Percentiles rank a stretch among this genome's conserved stretches.
Conservation (phyloP, 2,329 filamentous ascomycete species). For the Cadophora sp. region DNA sequence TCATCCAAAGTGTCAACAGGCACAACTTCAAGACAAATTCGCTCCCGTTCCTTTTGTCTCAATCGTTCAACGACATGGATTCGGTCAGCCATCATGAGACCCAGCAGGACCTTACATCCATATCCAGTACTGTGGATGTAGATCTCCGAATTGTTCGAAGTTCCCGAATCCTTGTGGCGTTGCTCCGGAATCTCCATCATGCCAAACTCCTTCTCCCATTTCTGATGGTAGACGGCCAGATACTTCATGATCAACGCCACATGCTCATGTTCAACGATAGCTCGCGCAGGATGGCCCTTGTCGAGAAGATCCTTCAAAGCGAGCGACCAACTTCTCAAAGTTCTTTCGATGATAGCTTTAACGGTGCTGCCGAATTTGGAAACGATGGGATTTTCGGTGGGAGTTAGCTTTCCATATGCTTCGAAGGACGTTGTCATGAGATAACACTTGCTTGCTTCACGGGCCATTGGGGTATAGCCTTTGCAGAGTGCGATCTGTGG, state of each 20-base stretch:
- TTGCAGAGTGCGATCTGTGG: conserved; percentile 15
- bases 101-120: conserved; percentile 36
- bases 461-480: conserved; percentile 15
- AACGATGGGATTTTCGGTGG: background rate
- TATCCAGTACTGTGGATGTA: conserved; percentile 35
- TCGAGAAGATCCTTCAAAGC: conserved; percentile 7
- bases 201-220: conserved; percentile 31
- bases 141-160: background rate
- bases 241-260: conserved; percentile 28
- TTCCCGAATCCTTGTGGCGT: background rate
- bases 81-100: conserved; percentile 38
- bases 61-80: conserved; percentile 27
- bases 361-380: background rate
- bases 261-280: conserved; percentile 24
- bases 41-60: conserved; percentile 12
- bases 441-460: conserved; percentile 22
- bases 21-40: conserved; percentile 27
- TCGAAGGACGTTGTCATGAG: background rate
- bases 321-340: conserved; percentile 17
- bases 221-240: conserved; percentile 25
- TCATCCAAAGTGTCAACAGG: conserved; percentile 15
- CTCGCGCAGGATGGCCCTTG: background rate
- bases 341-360: conserved; percentile 18
- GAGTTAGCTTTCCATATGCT: background rate
- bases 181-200: conserved; percentile 21